phyloP scores from a whole-genome alignment of 2,329 filamentous ascomycete genomes.

The Coniochaeta sp. region DNA sequence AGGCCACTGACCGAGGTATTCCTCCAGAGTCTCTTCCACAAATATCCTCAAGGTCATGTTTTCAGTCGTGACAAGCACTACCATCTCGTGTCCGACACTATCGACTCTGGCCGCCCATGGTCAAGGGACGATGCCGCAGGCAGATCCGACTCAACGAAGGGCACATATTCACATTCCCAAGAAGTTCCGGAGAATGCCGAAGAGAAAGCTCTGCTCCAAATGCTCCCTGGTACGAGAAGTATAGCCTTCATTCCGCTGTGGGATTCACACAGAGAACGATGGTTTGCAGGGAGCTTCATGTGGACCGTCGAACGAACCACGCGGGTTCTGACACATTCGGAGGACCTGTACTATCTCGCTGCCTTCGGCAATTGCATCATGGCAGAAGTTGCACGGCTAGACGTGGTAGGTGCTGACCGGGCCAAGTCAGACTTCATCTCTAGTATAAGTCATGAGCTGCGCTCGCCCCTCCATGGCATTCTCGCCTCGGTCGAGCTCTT shows the following conservation, averaged over 20 bases:
- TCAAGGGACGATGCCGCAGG: constrained; percentile 15
- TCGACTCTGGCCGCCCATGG: constrained; percentile 19
- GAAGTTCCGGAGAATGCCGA: neutral
- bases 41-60: constrained; percentile 35
- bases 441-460: constrained; percentile 49
- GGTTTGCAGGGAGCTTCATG: neutral
- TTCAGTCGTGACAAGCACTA: constrained; percentile 34
- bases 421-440: constrained; percentile 49
- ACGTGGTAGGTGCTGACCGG: constrained; percentile 24
- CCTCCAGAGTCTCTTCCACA: constrained; percentile 29
- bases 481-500: constrained; percentile 43
- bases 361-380: constrained; percentile 47
- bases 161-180: neutral
- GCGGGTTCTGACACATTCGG: constrained; percentile 27
- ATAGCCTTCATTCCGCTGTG: constrained; percentile 39
- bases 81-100: constrained; percentile 11
- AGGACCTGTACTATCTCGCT: constrained; percentile 15
- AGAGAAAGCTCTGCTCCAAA: constrained; percentile 22
- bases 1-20: constrained; percentile 26
- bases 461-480: constrained; percentile 50
- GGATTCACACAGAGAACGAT: neutral
- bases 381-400: constrained; percentile 43
- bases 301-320: constrained; percentile 22
- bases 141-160: neutral
- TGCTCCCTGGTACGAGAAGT: constrained; percentile 33